phyloP scores from a whole-genome alignment of 139 green algal genomes.

The Volvox africanus region DNA sequence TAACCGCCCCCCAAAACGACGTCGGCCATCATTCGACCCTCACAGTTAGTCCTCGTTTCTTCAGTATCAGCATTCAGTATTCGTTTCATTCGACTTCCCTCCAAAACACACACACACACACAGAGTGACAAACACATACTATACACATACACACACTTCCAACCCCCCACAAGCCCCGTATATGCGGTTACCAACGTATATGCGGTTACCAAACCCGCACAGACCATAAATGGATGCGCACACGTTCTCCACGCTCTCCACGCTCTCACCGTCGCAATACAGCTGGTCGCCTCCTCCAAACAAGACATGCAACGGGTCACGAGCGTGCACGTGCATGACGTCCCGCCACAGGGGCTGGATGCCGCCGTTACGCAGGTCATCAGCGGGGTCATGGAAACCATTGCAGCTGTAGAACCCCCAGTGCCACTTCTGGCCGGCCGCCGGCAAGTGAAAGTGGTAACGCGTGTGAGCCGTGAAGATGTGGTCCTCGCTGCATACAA shows the following conservation, averaged over 20 bases:
- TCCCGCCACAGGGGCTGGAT: conserved; percentile 59
- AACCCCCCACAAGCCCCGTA: too few species aligned
- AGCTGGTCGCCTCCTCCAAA: conserved; percentile 58
- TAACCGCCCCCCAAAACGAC: too few species aligned
- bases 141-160: too few species aligned
- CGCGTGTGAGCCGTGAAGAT: conserved; percentile 20
- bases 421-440: conserved; percentile 51
- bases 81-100: too few species aligned
- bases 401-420: conserved; percentile 66
- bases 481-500: conserved; percentile 19
- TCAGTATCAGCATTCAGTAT: too few species aligned
- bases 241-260: background rate
- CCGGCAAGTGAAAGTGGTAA: conserved; percentile 50
- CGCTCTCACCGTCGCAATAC: conserved; percentile 29
- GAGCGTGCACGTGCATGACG: conserved; percentile 40
- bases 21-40: too few species aligned
- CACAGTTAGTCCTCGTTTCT: too few species aligned
- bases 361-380: conserved; percentile 4
- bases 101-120: too few species aligned
- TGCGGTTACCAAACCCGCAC: too few species aligned
- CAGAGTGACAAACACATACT: too few species aligned
- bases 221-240: too few species aligned
- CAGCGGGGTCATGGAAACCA: conserved; percentile 49
- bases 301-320: conserved; percentile 31
- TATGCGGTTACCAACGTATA: too few species aligned